Evolutionary conservation across 768 basidiomycete genomes (phyloP).

Genomic region (Russula vinacea): DNA sequence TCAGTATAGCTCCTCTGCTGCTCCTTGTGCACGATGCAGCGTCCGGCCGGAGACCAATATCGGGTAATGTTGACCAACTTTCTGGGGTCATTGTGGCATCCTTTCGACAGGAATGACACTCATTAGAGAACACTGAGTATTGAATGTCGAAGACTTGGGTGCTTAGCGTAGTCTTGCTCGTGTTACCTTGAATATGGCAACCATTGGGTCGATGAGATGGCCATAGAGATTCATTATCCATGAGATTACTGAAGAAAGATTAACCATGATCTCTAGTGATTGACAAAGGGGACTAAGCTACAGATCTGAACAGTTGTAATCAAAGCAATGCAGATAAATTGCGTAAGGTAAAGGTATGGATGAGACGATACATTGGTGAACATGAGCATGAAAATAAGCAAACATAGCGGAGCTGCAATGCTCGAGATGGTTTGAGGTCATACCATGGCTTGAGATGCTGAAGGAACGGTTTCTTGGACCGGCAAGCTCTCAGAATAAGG

Average conservation of each 20-base stretch:
- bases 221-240: neutral
- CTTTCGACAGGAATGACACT: neutral
- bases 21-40: neutral
- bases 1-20: neutral
- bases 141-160: neutral
- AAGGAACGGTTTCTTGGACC: neutral
- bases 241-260: neutral
- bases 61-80: no score
- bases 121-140: no score
- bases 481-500: slow-evolving; percentile 25
- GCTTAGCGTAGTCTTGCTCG: neutral
- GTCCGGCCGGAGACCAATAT: no score
- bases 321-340: neutral
- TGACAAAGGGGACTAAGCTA: slow-evolving; percentile 10
- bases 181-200: neutral
- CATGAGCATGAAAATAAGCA: neutral
- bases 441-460: neutral
- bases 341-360: neutral
- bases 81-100: neutral
- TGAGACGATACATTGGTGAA: neutral
- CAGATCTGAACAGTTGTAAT: slow-evolving; percentile 2
- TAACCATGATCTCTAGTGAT: neutral
- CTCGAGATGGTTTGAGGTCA: neutral
- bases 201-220: neutral
- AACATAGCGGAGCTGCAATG: neutral